A percentile compares a stretch with the other conserved stretches of the same genome.
These are phyloP conservation scores for Aureobasidium uvarum DNA, from an alignment of 2,329 filamentous ascomycete genomes.

Conservation along the genomic window DNA sequence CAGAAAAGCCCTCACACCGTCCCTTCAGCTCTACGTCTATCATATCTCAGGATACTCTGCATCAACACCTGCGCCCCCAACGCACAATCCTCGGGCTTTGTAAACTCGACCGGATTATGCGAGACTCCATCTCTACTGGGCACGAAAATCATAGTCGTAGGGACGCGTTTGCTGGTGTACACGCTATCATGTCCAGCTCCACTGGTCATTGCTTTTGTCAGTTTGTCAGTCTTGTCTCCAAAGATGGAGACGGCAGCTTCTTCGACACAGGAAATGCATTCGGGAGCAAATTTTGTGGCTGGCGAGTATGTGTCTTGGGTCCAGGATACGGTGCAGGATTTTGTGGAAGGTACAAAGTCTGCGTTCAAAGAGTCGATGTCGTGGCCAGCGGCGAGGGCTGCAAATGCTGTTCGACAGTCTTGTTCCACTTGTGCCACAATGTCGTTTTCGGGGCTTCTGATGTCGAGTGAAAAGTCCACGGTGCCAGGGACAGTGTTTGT, in stretches of 20 bases:
- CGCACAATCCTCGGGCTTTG: conserved; percentile 48
- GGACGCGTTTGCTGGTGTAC: conserved; percentile 46
- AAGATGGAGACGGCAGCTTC: conserved; percentile 59
- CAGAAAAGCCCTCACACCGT: background rate
- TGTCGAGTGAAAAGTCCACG: conserved; percentile 67
- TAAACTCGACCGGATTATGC: conserved; percentile 50
- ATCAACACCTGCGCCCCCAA: conserved; percentile 51
- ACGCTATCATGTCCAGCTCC: conserved; percentile 64
- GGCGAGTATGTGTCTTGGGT: conserved; percentile 60
- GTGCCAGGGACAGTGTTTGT: conserved; percentile 71
- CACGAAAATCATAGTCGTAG: conserved; percentile 51
- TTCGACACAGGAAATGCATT: conserved; percentile 65
- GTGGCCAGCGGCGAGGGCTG: conserved; percentile 57
- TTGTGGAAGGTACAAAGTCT: conserved; percentile 42
- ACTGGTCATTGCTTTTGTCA: conserved; percentile 56
- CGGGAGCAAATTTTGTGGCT: conserved; percentile 63
- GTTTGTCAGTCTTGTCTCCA: conserved; percentile 47
- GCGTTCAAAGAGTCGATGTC: conserved; percentile 51
- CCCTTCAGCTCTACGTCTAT: conserved; percentile 44
- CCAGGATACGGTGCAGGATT: conserved; percentile 56
- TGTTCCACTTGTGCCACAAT: conserved; percentile 59
- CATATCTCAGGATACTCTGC: conserved; percentile 52
- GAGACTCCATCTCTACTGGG: conserved; percentile 50
- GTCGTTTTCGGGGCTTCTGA: conserved; percentile 59
- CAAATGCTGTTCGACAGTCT: conserved; percentile 58